Conservation (phyloP, 805 yeast species). For the Yamadazyma paraphyllophila region DNA sequence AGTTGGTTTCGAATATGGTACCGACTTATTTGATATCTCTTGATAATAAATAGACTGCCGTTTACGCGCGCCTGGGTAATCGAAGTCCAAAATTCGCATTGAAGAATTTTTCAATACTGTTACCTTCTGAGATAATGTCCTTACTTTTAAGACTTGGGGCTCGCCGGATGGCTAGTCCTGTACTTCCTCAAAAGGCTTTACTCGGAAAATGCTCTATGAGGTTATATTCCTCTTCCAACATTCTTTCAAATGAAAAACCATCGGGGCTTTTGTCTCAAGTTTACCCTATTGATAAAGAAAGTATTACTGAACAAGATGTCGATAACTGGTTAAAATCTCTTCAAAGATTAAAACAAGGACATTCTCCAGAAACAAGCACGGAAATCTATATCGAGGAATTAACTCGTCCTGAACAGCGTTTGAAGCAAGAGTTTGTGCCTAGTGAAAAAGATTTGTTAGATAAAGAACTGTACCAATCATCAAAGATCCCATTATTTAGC, state of each 20-base stretch:
- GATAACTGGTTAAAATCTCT: slow-evolving; percentile 50
- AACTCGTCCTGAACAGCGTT: slow-evolving; percentile 35
- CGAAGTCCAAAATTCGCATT: slow-evolving; percentile 1
- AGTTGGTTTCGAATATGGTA: neutral
- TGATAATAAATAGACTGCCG: neutral
- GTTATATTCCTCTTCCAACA: slow-evolving; percentile 1
- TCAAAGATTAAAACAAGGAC: slow-evolving; percentile 35
- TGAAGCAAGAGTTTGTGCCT: slow-evolving; percentile 50
- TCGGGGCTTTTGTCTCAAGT: slow-evolving; percentile 28
- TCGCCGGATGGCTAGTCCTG: slow-evolving; percentile 1
- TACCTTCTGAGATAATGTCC: slow-evolving; percentile 1
- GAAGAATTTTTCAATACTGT: slow-evolving; percentile 4
- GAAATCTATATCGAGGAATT: slow-evolving; percentile 41
- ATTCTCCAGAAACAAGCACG: slow-evolving; percentile 27
- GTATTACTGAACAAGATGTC: slow-evolving; percentile 37
- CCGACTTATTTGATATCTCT: neutral
- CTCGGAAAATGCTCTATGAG: slow-evolving; percentile 2
- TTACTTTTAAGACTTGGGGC: slow-evolving; percentile 15
- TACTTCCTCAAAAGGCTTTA: neutral
- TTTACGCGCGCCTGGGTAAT: slow-evolving; percentile 5
- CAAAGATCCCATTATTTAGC: slow-evolving; percentile 56
- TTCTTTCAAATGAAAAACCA: slow-evolving; percentile 14
- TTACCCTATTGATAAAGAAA: slow-evolving; percentile 36
- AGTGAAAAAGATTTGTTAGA: slow-evolving; percentile 63
- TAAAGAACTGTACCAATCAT: slow-evolving; percentile 45